Evolutionary conservation across 805 yeast genomes (phyloP).

Genomic region (fission yeast (Schizosaccharomyces pombe)): ASM294v3 CU329670.1:1726501-1727000

Average conservation of each 20-base stretch:
- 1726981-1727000: slow-evolving; percentile 74
- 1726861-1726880: slow-evolving; percentile 53
- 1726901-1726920: slow-evolving; percentile 63
- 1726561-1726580: slow-evolving; percentile 85
- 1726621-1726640: slow-evolving; percentile 94
- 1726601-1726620: slow-evolving; percentile 82
- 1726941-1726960: slow-evolving; percentile 70
- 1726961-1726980: slow-evolving; percentile 45
- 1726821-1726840: slow-evolving; percentile 81
- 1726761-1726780: slow-evolving; percentile 92
- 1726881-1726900: slow-evolving; percentile 39
- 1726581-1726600: slow-evolving; percentile 76
- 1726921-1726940: slow-evolving; percentile 73
- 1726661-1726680: slow-evolving; percentile 87
- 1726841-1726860: slow-evolving; percentile 62
- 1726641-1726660: slow-evolving; percentile 69
- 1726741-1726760: slow-evolving; percentile 96
- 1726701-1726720: slow-evolving; percentile 52
- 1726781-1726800: slow-evolving; percentile 89
- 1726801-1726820: slow-evolving; percentile 89
- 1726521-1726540: slow-evolving; percentile 94
- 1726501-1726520: slow-evolving; percentile 83
- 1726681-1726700: slow-evolving; percentile 86
- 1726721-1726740: slow-evolving; percentile 95
- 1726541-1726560: slow-evolving; percentile 64